Evolutionary conservation across 192 early-diverging fungal species (phyloP).

Genomic region (Blastocladiella britannica): DNA sequence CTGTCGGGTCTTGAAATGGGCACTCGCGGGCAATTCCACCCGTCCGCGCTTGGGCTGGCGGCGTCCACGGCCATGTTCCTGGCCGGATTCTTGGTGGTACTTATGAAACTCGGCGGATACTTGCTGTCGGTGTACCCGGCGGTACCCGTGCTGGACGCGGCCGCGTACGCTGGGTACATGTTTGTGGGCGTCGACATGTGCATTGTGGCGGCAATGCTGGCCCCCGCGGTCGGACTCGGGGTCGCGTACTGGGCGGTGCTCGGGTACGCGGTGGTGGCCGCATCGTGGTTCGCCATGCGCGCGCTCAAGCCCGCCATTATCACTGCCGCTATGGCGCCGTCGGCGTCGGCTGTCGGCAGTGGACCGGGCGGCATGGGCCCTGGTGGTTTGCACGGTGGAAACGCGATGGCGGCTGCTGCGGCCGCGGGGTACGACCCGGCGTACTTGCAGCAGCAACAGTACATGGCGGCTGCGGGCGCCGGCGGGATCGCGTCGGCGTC

Average conservation of each 20-base stretch:
- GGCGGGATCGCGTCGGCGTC: too few species aligned
- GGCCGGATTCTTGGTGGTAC: conserved; percentile 56
- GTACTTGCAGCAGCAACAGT: too few species aligned
- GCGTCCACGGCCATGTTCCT: conserved; percentile 64
- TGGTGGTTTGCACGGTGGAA: too few species aligned
- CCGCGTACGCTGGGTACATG: conserved; percentile 85
- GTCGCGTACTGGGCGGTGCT: not conserved
- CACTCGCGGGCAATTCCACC: conserved; percentile 48
- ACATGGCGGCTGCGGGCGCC: too few species aligned
- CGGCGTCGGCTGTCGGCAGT: too few species aligned
- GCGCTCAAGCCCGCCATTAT: too few species aligned
- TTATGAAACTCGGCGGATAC: conserved; percentile 69
- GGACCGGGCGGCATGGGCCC: too few species aligned
- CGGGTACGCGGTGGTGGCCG: too few species aligned
- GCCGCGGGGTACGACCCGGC: too few species aligned
- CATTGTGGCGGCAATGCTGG: not conserved
- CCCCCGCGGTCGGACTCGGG: not conserved
- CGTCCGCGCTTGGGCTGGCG: conserved; percentile 63
- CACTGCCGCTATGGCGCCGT: too few species aligned
- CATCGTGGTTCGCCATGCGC: too few species aligned
- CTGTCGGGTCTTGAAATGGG: conserved; percentile 46
- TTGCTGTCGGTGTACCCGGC: conserved; percentile 67
- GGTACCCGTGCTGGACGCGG: conserved; percentile 58
- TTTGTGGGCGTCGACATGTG: conserved; percentile 47
- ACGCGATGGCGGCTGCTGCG: too few species aligned